These are phyloP conservation scores for Hymenoscyphus fraxineus DNA, from an alignment of 2,329 filamentous ascomycete species.

Conservation along the genomic window DNA sequence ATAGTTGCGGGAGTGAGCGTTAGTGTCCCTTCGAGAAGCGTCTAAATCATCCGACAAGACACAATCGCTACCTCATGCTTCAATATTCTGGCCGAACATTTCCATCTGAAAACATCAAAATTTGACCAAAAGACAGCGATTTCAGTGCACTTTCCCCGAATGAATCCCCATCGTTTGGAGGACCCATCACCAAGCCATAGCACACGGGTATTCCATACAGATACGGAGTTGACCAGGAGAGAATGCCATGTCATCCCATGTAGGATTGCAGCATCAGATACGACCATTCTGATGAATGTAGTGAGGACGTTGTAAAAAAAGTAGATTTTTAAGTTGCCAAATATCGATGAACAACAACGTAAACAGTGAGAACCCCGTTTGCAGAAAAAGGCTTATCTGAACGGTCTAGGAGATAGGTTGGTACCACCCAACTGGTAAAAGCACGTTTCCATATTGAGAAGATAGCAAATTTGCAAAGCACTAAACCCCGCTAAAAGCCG, in stretches of 20 bases:
- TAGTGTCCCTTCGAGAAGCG: background rate
- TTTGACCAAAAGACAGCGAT: background rate
- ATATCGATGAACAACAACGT: no score
- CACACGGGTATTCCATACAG: background rate
- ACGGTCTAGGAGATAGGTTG: no score
- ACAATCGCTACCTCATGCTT: background rate
- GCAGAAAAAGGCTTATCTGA: no score
- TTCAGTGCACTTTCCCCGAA: background rate
- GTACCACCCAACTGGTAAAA: no score
- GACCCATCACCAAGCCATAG: no score
- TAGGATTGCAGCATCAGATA: background rate
- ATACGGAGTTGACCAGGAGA: background rate
- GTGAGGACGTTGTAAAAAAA: no score
- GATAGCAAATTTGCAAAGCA: no score
- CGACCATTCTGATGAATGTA: no score
- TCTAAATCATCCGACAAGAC: background rate
- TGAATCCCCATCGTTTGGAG: no score
- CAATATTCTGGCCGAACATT: background rate
- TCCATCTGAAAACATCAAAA: background rate
- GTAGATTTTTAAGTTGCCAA: no score
- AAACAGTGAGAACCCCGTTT: no score
- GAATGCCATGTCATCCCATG: background rate
- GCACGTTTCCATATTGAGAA: no score
- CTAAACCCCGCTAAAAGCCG: slow-evolving; percentile 25
- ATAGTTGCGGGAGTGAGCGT: background rate